These are phyloP conservation scores for Aspergillus novofumigatus DNA, from an alignment of 2,329 filamentous ascomycete species.

Conservation along the genomic window DNA sequence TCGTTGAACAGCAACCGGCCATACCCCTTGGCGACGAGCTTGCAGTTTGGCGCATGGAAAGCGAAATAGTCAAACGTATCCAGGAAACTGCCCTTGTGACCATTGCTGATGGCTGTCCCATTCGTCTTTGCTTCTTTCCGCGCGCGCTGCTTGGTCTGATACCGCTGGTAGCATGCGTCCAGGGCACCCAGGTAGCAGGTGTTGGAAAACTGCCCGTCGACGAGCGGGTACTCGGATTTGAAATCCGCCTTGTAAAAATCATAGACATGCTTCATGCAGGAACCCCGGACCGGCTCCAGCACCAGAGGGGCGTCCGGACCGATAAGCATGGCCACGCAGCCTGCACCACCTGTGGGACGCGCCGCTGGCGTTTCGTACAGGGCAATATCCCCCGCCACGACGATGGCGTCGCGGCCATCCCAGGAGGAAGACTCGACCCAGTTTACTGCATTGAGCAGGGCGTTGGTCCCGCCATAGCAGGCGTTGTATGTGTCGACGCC, in stretches of 20 bases:
- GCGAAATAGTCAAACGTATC: conserved; percentile 80
- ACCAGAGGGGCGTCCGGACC: conserved; percentile 74
- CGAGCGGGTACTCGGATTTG: conserved; percentile 80
- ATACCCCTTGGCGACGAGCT: conserved; percentile 83
- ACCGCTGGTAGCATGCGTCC: conserved; percentile 75
- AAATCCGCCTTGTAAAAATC: conserved; percentile 90
- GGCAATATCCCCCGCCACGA: conserved; percentile 77
- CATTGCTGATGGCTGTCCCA: conserved; percentile 8
- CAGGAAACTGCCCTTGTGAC: conserved; percentile 53
- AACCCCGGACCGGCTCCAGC: conserved; percentile 71
- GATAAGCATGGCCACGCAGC: conserved; percentile 72
- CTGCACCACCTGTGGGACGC: conserved; percentile 75
- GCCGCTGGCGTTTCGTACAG: conserved; percentile 81
- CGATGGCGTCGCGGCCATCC: conserved; percentile 78
- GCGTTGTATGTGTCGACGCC: conserved; percentile 80
- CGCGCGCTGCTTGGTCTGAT: conserved; percentile 65
- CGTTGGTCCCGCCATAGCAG: conserved; percentile 83
- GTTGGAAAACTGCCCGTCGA: conserved; percentile 78
- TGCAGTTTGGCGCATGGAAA: conserved; percentile 84
- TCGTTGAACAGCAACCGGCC: conserved; percentile 81
- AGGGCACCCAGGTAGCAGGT: conserved; percentile 78
- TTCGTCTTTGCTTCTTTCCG: conserved; percentile 22
- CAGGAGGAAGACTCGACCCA: conserved; percentile 84
- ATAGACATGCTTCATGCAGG: conserved; percentile 79
- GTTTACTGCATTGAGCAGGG: conserved; percentile 77